Evolutionary conservation across 2,329 filamentous ascomycete genomes (phyloP), one percentile per base, ranked within the genome.

Genomic region (Albifimbria verrucaria): DNA sequence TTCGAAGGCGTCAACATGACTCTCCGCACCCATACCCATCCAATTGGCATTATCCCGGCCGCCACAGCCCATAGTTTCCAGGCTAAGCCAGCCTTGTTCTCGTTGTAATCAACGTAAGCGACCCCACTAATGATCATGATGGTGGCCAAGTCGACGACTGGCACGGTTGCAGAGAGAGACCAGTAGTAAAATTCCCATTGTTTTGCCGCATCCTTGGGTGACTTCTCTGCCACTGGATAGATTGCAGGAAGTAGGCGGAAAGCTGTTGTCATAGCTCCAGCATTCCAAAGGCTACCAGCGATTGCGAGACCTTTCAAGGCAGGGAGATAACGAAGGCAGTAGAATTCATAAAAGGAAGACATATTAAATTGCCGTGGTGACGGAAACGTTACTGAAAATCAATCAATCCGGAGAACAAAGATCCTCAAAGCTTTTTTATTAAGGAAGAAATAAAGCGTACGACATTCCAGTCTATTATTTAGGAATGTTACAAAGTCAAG

Each of bases 131-230:
- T 56, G 12, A 43, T 51, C 7, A 57, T 51, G 2, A 59, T 51
- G 12, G 57, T 59, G 20, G 55, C 51, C 15, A 59, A 28, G 48
- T 59, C 57, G 11, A 57, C 21, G 43, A 48, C 45, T 5, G 57
- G 57, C 2, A 59, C 57, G 2, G 57, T 59, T 11, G 57, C 57
- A 26, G 55, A 59, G 50, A 59, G 55, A 39, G 49, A 49, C 55
- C 55, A 57, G 47, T 59, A 59, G 42, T 53, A 57, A 51, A 36
- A 59, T 36, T 59, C 55, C 57, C 57, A 59, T 24, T 59, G 55
- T 44, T 56, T 57, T 20, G 55, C 55, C 7, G 57, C 57, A 23
- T 55, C 55, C 41, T 51, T 51, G 36, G 57, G 57, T 0, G 57
- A 56, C 32, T 43, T 59, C 47, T 49, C 32, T 3, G 53, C 48